A percentile compares a stretch with the other conserved stretches of the same genome.
Conservation (phyloP, 208 protist species). For the Wallacemonas collosoma region DNA sequence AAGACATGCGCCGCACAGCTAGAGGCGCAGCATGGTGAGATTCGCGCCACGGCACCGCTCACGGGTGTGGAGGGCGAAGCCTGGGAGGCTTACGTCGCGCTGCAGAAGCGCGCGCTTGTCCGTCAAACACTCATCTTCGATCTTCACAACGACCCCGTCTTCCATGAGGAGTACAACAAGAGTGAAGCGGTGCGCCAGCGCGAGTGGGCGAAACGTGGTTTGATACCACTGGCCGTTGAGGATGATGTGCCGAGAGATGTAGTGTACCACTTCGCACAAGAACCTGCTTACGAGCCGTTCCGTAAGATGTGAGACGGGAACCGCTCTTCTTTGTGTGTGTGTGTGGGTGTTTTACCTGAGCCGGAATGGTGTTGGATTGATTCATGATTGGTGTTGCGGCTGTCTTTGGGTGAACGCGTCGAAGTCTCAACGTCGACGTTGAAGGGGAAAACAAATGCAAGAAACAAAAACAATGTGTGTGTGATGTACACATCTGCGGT, state of each 20-base stretch:
- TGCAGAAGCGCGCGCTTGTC: constrained; percentile 79
- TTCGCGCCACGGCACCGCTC: constrained; percentile 67
- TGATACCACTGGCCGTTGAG: constrained; percentile 61
- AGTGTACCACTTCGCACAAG: constrained; percentile 76
- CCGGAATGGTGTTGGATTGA: no score
- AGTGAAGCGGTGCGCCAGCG: constrained; percentile 50
- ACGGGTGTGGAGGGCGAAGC: constrained; percentile 87
- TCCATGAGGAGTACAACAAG: constrained; percentile 52
- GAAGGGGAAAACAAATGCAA: no score
- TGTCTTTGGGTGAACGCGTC: no score
- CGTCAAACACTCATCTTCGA: constrained; percentile 85
- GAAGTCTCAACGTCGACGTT: no score
- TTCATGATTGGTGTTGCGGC: no score
- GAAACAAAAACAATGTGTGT: no score
- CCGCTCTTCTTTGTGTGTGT: constrained; percentile 5
- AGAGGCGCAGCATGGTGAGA: constrained; percentile 57
- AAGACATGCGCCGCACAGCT: constrained; percentile 32
- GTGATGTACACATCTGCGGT: no score
- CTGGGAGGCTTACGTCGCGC: constrained; percentile 81
- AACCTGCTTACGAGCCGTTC: constrained; percentile 79
- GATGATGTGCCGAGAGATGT: constrained; percentile 29
- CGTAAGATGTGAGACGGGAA: constrained; percentile 36
- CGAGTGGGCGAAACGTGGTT: constrained; percentile 65
- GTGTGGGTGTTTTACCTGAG: not conserved
- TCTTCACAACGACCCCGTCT: constrained; percentile 63